A percentile compares a stretch with the other conserved stretches of the same genome.
phyloP scores from a whole-genome alignment of 1,284 basidiomycete species.

The Pseudozyma pruni region DNA sequence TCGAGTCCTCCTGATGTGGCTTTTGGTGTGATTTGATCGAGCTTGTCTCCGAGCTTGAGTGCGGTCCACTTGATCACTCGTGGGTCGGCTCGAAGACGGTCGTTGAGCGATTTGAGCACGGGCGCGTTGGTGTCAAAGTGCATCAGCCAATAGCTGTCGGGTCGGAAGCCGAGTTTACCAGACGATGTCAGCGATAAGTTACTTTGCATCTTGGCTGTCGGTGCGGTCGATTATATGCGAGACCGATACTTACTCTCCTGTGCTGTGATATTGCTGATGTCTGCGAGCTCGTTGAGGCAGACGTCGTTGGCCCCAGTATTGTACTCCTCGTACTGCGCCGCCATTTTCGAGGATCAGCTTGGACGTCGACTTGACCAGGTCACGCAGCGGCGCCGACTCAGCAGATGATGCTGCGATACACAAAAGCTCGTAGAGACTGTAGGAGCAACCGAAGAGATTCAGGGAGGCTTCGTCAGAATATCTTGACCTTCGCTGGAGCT shows the following conservation, averaged over 20 bases:
- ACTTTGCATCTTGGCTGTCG: neutral
- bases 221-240: neutral
- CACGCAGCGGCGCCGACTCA: conserved; percentile 75
- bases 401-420: conserved; percentile 64
- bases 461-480: neutral
- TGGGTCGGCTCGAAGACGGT: conserved; percentile 79
- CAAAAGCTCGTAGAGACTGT: conserved; percentile 66
- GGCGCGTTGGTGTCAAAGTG: conserved; percentile 85
- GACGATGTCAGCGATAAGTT: neutral
- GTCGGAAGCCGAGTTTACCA: neutral
- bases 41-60: conserved; percentile 79
- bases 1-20: conserved; percentile 50
- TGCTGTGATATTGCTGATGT: conserved; percentile 74
- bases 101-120: conserved; percentile 75
- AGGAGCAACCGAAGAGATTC: neutral
- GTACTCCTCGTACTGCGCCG: conserved; percentile 81
- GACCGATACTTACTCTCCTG: conserved; percentile 80
- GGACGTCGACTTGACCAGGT: conserved; percentile 79
- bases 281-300: conserved; percentile 82
- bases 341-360: conserved; percentile 80
- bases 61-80: conserved; percentile 84
- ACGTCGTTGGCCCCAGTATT: conserved; percentile 78
- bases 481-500: neutral
- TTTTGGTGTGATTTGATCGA: conserved; percentile 67
- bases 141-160: conserved; percentile 83